Conservation (phyloP, 441 rosid species). For the Capsella rubella region DNA sequence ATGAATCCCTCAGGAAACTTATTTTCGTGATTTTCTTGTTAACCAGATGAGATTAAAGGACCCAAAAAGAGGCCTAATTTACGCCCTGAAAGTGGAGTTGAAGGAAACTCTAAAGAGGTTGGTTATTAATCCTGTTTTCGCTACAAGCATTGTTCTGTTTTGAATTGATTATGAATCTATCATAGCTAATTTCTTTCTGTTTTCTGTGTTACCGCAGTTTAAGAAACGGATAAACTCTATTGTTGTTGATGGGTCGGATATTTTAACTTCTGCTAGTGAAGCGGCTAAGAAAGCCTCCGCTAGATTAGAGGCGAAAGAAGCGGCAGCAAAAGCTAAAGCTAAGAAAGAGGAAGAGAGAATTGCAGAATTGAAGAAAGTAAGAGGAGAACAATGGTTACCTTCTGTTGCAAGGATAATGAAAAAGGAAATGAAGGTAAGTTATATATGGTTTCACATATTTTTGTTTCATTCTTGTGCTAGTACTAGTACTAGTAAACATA, state of each 20-base stretch:
- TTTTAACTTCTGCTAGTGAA: conserved; percentile 64
- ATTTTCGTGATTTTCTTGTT: conserved; percentile 2
- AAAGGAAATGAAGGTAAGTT: conserved; percentile 56
- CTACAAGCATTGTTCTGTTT: conserved; percentile 17
- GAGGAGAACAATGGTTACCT: conserved; percentile 93
- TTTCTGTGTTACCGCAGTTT: conserved; percentile 55
- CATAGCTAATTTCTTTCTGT: background rate
- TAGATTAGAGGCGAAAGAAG: conserved; percentile 73
- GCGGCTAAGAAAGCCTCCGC: conserved; percentile 60
- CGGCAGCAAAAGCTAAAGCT: conserved; percentile 68
- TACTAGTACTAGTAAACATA: background rate
- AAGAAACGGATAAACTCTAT: conserved; percentile 56
- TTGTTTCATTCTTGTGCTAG: conserved; percentile 14
- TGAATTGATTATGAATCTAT: background rate
- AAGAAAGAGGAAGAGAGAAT: conserved; percentile 84
- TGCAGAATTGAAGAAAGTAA: conserved; percentile 63
- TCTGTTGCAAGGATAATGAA: conserved; percentile 65
- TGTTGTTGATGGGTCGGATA: conserved; percentile 70
- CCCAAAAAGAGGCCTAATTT: conserved; percentile 83
- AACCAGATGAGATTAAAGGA: conserved; percentile 66
- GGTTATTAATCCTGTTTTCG: conserved; percentile 45
- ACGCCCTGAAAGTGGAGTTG: conserved; percentile 54
- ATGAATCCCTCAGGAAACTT: background rate
- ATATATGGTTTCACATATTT: background rate
- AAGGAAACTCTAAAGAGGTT: conserved; percentile 79